Base-by-base conservation (phyloP, 805 yeast species). In the Kurtzmaniella fragi region DNA sequence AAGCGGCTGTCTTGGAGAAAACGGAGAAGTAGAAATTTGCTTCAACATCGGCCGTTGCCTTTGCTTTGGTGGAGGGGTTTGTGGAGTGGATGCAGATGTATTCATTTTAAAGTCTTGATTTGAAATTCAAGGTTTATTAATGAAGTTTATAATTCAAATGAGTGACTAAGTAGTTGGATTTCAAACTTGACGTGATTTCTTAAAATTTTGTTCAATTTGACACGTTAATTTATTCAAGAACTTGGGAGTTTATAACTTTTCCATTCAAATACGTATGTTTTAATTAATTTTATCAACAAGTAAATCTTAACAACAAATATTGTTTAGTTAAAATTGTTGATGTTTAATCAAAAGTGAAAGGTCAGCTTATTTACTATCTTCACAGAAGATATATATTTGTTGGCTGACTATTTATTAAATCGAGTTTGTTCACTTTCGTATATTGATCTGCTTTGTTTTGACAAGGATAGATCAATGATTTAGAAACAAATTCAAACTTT, bases 141-240 rank as follows among this genome's bases (percentile, higher is more conserved):
- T 11, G 13, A 17, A 17, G 15, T 29, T 29, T 29, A 29, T 17
- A 6, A 15, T 23, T 20, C 9, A 33, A 33, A 33, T n/a, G 35
- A 33, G 35, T 17, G 35, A 33, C 35, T 33, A n/a, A 17, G 28
- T 13, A 33, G 35, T 33, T 33, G 35, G 35, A 33, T n/a, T n/a
- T 23, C 14, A 10, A 33, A 33, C 14, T 14, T 16, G 23, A 33
- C n/a, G 17, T 12, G 16, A 6, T 33, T 7, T 28, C 15, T 12
- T 28, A 13, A 13, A 12, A 28, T 6, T 5, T 10, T 5, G 9
- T 12, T n/a, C 30, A n/a, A 13, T n/a, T 6, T 5, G 9, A 10
- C n/a, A n/a, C 15, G 5, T n/a, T 12, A 10, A 5, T 5, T 12
- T n/a, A n/a, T 13, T n/a, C 30, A 10, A 28, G n/a, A 10, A 28